Percentiles rank a stretch among this genome's conserved stretches.
phyloP scores from a whole-genome alignment of 1,284 basidiomycete species.

The Ustilago curta region DNA sequence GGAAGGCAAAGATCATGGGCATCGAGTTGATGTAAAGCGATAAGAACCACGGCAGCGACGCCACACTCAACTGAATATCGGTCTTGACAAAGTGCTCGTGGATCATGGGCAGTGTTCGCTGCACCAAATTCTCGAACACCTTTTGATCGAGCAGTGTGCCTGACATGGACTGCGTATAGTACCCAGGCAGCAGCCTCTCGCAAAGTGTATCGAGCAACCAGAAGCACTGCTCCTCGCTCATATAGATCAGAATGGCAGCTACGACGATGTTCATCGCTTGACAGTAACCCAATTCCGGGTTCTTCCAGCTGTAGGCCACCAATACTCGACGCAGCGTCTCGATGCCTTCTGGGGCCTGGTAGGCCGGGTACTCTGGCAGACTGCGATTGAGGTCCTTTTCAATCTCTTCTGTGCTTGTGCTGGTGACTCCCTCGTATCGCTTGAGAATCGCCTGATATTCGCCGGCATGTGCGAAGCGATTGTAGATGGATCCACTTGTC shows the following conservation, averaged over 20 bases:
- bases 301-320: constrained; percentile 96
- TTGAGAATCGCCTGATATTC: constrained; percentile 83
- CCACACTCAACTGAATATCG: constrained; percentile 96
- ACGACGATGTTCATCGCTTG: constrained; percentile 77
- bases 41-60: constrained; percentile 97
- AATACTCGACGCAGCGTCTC: constrained; percentile 85
- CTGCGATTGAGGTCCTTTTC: constrained; percentile 94
- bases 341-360: constrained; percentile 64
- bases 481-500: constrained; percentile 87
- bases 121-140: constrained; percentile 96
- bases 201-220: constrained; percentile 97
- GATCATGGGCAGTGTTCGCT: constrained; percentile 79
- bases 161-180: constrained; percentile 98
- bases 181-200: constrained; percentile 92
- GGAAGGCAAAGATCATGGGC: constrained; percentile 98
- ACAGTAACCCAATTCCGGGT: constrained; percentile 78
- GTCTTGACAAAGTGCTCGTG: constrained; percentile 91
- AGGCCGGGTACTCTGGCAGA: constrained; percentile 67
- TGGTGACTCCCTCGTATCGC: constrained; percentile 83
- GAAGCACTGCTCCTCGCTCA: constrained; percentile 99
- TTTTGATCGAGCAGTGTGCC: constrained; percentile 97
- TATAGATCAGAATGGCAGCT: constrained; percentile 92
- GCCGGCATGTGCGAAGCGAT: constrained; percentile 88
- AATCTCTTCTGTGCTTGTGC: constrained; percentile 95
- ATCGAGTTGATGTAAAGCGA: constrained; percentile 93